Conservation (phyloP, 345 rosid genomes). For the Heritiera fomes region DNA sequence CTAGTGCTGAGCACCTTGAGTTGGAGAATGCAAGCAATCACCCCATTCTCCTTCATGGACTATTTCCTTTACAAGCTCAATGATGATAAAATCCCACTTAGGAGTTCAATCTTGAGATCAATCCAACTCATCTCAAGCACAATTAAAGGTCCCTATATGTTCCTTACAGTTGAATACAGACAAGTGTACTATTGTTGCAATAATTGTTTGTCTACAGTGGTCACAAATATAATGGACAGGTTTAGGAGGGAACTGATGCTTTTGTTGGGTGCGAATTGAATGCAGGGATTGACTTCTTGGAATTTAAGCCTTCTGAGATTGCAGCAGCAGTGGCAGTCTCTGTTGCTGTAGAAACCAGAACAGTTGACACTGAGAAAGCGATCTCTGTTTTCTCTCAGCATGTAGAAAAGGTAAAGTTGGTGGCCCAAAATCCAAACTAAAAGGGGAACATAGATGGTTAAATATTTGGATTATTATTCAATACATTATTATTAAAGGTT, state of each 20-base stretch:
- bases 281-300: conserved; percentile 73
- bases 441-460: conserved; percentile 14
- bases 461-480: too few relatives aligned
- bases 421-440: conserved; percentile 29
- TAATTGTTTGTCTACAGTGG: conserved; percentile 21
- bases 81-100: conserved; percentile 39
- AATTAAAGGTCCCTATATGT: conserved; percentile 42
- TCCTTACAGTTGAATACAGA: background rate
- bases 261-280: conserved; percentile 48
- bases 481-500: too few relatives aligned
- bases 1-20: conserved; percentile 60
- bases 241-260: conserved; percentile 28
- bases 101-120: conserved; percentile 41
- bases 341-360: conserved; percentile 42
- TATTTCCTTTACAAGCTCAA: conserved; percentile 56
- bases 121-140: conserved; percentile 48
- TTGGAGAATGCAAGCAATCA: conserved; percentile 79
- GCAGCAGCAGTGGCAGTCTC: conserved; percentile 81
- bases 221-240: conserved; percentile 9
- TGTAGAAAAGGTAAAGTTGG: conserved; percentile 50
- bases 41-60: conserved; percentile 69
- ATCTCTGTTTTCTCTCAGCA: conserved; percentile 44
- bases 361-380: conserved; percentile 48
- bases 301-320: conserved; percentile 72
- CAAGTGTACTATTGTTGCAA: conserved; percentile 18